Evolutionary conservation across 2,329 filamentous ascomycete species (phyloP), one percentile per base, ranked within the genome.

Genomic region (Rhytidhysteron rufulum): DNA sequence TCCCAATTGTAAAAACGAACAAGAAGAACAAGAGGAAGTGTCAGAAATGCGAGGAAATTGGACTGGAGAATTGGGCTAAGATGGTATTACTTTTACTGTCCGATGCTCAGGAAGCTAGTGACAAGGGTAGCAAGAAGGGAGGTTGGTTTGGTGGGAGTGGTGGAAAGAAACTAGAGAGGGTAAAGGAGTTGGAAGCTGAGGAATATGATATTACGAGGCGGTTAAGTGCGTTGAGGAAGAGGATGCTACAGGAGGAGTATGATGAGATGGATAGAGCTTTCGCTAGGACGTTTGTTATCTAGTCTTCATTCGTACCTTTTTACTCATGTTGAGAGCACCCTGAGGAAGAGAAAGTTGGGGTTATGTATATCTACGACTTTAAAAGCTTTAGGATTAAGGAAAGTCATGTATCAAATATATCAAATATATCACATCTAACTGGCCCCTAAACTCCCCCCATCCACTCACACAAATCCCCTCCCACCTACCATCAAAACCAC

Each of bases 51-150:
- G 75, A 95, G 5, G 72, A 79, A 42, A 80, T 85, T 2, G 87
- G 87, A 0, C 72, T 95, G 1, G 75, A 78, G 5, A 94, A 95
- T 60, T 95, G 90, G 90, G 77, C 78, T 34, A 77, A 74, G 20
- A 97, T 97, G 85, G 82, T 93, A 16, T 71, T 72, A 9, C 74
- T 75, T 41, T 72, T 94, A 34, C 78, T 72, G n/a, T 59, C 60
- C 17, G 57, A 78, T 19, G 68, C 66, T 37, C 72, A 53, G 8
- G 57, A 59, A 36, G 54, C 16, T 20, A 27, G 13, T 8, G 22
- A 15, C 29, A 13, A 60, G 41, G 43, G 48, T 3, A 51, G 57
- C 21, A 32, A 39, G 2, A 58, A 55, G 57, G 57, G 55, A 36
- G 6, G 58, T 1, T 50, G 53, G 43, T n/a, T n/a, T n/a, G 57